Evolutionary conservation across 2,329 filamentous ascomycete genomes (phyloP).

Genomic region (Fusarium luffae): DNA sequence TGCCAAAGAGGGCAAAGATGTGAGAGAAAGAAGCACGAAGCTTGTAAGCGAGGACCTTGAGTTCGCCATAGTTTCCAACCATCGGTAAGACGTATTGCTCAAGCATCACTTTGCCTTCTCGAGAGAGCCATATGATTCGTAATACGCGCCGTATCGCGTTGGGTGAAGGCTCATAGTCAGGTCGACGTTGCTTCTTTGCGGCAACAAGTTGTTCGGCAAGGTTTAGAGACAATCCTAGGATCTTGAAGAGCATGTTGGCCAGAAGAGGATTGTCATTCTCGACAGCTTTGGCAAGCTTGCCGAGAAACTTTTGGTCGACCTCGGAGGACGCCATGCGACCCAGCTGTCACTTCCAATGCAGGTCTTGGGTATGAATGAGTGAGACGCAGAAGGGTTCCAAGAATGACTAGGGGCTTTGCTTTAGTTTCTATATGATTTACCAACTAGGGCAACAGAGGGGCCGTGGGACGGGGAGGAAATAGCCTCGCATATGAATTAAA

Average conservation of each 20-base stretch:
- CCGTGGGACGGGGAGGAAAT: conserved; percentile 26
- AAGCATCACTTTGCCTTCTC: conserved; percentile 88
- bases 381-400: conserved; percentile 35
- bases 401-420: conserved; percentile 37
- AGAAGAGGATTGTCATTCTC: conserved; percentile 82
- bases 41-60: conserved; percentile 91
- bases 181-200: conserved; percentile 82
- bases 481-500: conserved; percentile 48
- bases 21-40: conserved; percentile 95
- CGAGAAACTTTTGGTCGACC: conserved; percentile 97
- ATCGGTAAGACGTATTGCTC: conserved; percentile 89
- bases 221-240: conserved; percentile 89
- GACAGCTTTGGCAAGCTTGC: conserved; percentile 84
- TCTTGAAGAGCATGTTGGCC: conserved; percentile 85
- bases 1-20: conserved; percentile 96
- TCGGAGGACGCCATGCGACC: conserved; percentile 89
- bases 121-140: conserved; percentile 94
- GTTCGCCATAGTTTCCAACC: conserved; percentile 80
- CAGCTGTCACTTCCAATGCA: conserved; percentile 20
- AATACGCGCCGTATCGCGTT: conserved; percentile 83
- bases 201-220: conserved; percentile 85
- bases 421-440: conserved; percentile 38
- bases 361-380: conserved; percentile 17
- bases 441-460: conserved; percentile 37
- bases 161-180: conserved; percentile 82